Evolutionary conservation across 2,329 filamentous ascomycete genomes (phyloP).

Genomic region (Trichophyton simii): DNA sequence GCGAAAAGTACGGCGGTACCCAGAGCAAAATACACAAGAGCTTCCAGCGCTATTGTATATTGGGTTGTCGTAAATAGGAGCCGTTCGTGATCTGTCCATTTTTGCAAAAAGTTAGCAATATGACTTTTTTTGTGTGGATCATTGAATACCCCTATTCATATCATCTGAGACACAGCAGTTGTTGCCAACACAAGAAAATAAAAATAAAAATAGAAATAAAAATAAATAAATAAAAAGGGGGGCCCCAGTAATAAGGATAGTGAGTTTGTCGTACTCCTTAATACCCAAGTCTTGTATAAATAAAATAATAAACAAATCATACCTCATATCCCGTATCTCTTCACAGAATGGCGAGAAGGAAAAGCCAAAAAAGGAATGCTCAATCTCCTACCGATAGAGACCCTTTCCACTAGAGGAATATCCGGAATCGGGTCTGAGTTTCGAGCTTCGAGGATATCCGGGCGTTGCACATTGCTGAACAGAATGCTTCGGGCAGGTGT

Average conservation of each 20-base stretch:
- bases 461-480: slow-evolving; percentile 13
- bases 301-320: background rate
- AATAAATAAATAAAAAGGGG: background rate
- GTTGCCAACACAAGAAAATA: background rate
- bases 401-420: slow-evolving; percentile 21
- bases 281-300: background rate
- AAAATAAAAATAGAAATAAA: background rate
- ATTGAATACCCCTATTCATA: background rate
- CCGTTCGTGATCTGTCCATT: background rate
- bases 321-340: background rate
- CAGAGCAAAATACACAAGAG: slow-evolving; percentile 5
- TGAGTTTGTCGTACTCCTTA: background rate
- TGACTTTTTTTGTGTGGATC: background rate
- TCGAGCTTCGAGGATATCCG: slow-evolving; percentile 9
- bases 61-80: background rate
- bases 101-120: background rate
- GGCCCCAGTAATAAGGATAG: background rate
- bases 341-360: background rate
- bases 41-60: background rate
- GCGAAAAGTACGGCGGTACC: background rate
- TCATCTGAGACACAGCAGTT: too few species aligned
- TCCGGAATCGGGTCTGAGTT: slow-evolving; percentile 21
- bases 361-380: background rate
- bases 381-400: slow-evolving; percentile 9
- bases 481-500: slow-evolving; percentile 53